These are phyloP conservation scores for Metarhizium humberi DNA, from an alignment of 2,329 filamentous ascomycete species.

Conservation along the genomic window DNA sequence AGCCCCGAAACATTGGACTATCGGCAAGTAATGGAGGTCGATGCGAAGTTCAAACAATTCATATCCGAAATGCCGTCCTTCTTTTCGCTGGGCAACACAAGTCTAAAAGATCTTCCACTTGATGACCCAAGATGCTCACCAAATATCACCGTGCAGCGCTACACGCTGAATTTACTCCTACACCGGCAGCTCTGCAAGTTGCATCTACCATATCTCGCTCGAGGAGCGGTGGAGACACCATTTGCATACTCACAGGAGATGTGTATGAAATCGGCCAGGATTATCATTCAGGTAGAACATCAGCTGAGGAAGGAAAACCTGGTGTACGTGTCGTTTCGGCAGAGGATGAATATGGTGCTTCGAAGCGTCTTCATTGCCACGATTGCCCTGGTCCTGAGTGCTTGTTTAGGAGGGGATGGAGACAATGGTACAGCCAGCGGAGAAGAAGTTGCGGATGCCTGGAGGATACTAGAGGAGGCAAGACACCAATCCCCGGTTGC, in stretches of 20 bases:
- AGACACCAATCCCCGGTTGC: constrained; percentile 19
- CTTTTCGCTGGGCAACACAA: constrained; percentile 14
- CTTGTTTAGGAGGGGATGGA: constrained; percentile 17
- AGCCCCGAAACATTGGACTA: constrained; percentile 22
- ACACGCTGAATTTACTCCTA: constrained; percentile 22
- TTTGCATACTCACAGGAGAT: constrained; percentile 22
- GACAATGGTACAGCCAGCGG: constrained; percentile 15
- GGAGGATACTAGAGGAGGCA: constrained; percentile 23
- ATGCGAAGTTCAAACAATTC: constrained; percentile 18
- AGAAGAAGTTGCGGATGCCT: constrained; percentile 19
- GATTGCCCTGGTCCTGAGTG: constrained; percentile 24
- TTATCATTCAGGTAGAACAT: constrained; percentile 21
- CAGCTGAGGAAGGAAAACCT: constrained; percentile 17
- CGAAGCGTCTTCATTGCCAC: constrained; percentile 25
- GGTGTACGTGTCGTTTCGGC: constrained; percentile 17
- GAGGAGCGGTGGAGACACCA: constrained; percentile 21
- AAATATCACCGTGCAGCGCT: constrained; percentile 20
- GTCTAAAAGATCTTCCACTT: constrained; percentile 12
- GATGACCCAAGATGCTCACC: constrained; percentile 14
- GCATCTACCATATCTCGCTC: constrained; percentile 24
- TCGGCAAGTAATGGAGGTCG: constrained; percentile 22
- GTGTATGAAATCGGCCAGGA: constrained; percentile 21
- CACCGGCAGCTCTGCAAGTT: constrained; percentile 25
- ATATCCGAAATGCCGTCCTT: constrained; percentile 20
- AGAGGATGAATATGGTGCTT: constrained; percentile 20